Conservation (phyloP, 2,329 filamentous ascomycete species). For the Fusarium sp. region DNA sequence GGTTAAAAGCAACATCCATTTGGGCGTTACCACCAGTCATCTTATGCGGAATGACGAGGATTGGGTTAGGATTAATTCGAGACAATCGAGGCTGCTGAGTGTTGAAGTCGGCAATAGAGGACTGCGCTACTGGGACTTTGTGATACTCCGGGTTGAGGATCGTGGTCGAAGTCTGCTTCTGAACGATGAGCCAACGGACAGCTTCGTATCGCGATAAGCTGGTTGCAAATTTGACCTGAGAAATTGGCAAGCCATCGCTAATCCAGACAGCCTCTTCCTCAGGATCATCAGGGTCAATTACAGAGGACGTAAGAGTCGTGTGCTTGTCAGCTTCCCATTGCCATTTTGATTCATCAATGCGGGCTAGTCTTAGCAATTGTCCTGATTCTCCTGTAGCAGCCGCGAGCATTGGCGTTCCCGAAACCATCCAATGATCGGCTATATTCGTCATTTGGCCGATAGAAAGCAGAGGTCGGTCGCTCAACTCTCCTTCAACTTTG, state of each 20-base stretch:
- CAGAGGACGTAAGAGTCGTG: conserved; percentile 59
- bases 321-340: conserved; percentile 63
- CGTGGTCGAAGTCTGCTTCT: conserved; percentile 63
- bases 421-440: conserved; percentile 43
- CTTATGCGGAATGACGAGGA: conserved; percentile 63
- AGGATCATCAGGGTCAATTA: conserved; percentile 54
- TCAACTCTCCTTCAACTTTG: conserved; percentile 41
- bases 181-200: conserved; percentile 64
- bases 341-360: conserved; percentile 62
- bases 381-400: conserved; percentile 67
- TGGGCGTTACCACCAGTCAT: conserved; percentile 67
- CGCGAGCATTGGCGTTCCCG: conserved; percentile 54
- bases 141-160: conserved; percentile 64
- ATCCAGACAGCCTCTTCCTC: conserved; percentile 66
- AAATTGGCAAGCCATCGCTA: conserved; percentile 62
- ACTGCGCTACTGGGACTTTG: conserved; percentile 48
- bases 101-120: conserved; percentile 6
- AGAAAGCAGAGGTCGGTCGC: conserved; percentile 57
- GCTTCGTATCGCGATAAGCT: conserved; percentile 51
- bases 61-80: conserved; percentile 64
- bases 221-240: conserved; percentile 61
- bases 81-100: conserved; percentile 54
- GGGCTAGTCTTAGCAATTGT: conserved; percentile 66
- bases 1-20: conserved; percentile 73
- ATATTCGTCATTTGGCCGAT: conserved; percentile 65